phyloP scores from a whole-genome alignment of 371 early-diverging fungal genomes.

The Syncephalastrum sp. region DNA sequence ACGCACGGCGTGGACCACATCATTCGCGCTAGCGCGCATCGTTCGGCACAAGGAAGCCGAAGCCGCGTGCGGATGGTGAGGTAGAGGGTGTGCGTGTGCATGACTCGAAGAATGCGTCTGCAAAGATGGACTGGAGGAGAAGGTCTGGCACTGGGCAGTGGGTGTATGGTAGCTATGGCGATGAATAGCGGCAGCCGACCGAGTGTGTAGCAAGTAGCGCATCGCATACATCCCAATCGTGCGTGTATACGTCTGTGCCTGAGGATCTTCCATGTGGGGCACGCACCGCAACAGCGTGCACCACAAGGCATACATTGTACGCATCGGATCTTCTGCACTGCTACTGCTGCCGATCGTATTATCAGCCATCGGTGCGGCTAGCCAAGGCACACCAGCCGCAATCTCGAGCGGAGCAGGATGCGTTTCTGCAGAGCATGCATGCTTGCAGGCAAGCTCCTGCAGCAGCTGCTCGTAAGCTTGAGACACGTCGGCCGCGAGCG shows the following conservation, averaged over 20 bases:
- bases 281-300: slow-evolving; percentile 40
- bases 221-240: slow-evolving; percentile 36
- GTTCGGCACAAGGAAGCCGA: slow-evolving; percentile 1
- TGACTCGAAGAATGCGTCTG: too few relatives aligned
- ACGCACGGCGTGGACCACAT: not conserved
- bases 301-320: slow-evolving; percentile 32
- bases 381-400: slow-evolving; percentile 16
- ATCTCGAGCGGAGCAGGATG: slow-evolving; percentile 13
- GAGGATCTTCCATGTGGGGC: slow-evolving; percentile 26
- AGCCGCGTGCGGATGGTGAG: not conserved
- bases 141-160: not conserved
- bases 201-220: slow-evolving; percentile 27
- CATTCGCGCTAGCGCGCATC: not conserved
- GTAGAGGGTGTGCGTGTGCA: not conserved
- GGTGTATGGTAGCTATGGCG: slow-evolving; percentile 3
- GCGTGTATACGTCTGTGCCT: slow-evolving; percentile 27
- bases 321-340: slow-evolving; percentile 7
- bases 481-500: slow-evolving; percentile 29
- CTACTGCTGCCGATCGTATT: slow-evolving; percentile 1
- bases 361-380: slow-evolving; percentile 10
- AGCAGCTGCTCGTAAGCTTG: slow-evolving; percentile 29
- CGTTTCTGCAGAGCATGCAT: slow-evolving; percentile 10
- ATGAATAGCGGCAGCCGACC: slow-evolving; percentile 1
- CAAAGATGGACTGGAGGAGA: not conserved
- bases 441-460: slow-evolving; percentile 17